A percentile compares a stretch with the other conserved stretches of the same genome.
phyloP scores from a whole-genome alignment of 108 stramenopile species.

The Epithemia pelagica region DNA sequence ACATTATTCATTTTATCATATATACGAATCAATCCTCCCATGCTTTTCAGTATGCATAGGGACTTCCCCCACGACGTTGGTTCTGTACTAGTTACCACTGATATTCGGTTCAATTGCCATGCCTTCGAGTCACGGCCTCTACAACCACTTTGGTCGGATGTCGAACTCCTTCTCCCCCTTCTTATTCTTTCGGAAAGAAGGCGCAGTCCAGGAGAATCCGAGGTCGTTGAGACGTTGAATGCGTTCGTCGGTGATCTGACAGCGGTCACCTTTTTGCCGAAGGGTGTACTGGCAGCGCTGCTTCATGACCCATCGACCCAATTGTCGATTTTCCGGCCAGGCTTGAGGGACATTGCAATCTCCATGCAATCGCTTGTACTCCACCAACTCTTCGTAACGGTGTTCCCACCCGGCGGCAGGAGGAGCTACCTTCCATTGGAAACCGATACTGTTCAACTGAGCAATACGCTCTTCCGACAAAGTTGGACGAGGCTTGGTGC shows the following conservation, averaged over 20 bases:
- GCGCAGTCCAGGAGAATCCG: conserved; percentile 9
- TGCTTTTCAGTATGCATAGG: too few species aligned
- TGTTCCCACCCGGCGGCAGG: conserved; percentile 5
- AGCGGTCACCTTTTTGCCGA: background rate
- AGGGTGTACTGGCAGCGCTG: conserved; percentile 11
- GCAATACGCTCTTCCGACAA: background rate
- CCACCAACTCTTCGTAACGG: conserved; percentile 7
- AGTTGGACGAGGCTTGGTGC: background rate
- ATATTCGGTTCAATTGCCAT: too few species aligned
- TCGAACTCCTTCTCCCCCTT: background rate
- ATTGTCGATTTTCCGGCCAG: background rate
- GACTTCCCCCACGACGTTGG: too few species aligned
- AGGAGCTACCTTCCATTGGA: conserved; percentile 2
- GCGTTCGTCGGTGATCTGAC: conserved; percentile 15
- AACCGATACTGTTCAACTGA: conserved; percentile 6
- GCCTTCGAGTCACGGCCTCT: too few species aligned
- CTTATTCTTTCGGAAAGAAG: background rate
- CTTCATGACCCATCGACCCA: conserved; percentile 17
- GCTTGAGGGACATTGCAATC: conserved; percentile 10
- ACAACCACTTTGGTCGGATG: background rate
- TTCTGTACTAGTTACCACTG: too few species aligned
- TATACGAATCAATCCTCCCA: too few species aligned
- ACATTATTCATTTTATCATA: too few species aligned
- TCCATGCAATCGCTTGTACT: conserved; percentile 14
- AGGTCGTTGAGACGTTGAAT: conserved; percentile 3